Base-by-base conservation (phyloP, 441 rosid species). In the Populus hybrid region DNA sequence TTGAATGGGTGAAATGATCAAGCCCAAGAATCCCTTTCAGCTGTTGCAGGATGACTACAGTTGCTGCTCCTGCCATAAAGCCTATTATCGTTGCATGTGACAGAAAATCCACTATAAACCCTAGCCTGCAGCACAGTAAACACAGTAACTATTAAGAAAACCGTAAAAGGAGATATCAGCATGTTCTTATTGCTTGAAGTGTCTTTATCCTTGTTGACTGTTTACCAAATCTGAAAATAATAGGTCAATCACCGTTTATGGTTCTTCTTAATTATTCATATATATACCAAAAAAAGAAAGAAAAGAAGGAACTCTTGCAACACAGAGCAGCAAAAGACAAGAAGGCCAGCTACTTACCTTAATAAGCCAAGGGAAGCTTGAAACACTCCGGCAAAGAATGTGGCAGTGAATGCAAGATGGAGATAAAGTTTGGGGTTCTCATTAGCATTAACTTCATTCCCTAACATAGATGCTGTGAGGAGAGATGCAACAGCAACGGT, bases 21-120 rank as follows among this genome's bases (percentile, higher is more conserved):
- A 95, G 95, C 26, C 99, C 99, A 7, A 95, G 87, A 20, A 93
- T 83, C 70, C 97, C 97, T 82, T 93, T 95, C 10, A 95, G 92
- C 88, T 93, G 99, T 75, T 95, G 99, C 72, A 93, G 82, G 76
- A 91, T 87, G 66, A 95, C 98, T 36, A 95, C 98, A 2, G 98
- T 93, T 3, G 99, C 99, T 73, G 97, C 99, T 79, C 99, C 99
- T 75, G 87, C 98, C 99, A 93, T 95, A 86, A 93, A 95, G 21
- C 99, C 99, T 77, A 95, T 96, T 79, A 93, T 93, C 73, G 99
- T 88, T 81, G 98, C 97, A 83, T 95, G 99, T 71, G 99, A 95
- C 69, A 94, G 88, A 77, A 95, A 91, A 74, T 95, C 99, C 90
- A 93, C 99, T 26, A 95, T 80, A 50, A 95, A 93, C 81, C 99